Evolutionary conservation across 352 stramenopile species (phyloP).

Genomic region (Halophytophthora batemanensis): DNA sequence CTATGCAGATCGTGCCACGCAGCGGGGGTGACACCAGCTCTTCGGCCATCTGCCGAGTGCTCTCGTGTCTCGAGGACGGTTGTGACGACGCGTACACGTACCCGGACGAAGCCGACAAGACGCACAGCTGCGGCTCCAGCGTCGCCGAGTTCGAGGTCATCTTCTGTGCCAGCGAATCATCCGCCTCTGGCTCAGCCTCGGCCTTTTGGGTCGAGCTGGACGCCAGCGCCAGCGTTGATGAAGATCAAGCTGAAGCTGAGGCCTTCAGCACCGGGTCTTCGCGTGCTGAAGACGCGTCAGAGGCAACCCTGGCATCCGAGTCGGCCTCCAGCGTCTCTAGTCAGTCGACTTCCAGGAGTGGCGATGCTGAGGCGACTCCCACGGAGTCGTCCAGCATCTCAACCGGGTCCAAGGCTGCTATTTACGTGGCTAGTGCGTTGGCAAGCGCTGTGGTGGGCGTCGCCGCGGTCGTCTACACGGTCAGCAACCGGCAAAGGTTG

Average conservation of each 20-base stretch:
- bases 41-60: conserved; percentile 36
- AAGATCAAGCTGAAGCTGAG: conserved; percentile 5
- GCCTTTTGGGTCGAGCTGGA: conserved; percentile 21
- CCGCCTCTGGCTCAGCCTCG: conserved; percentile 12
- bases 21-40: conserved; percentile 20
- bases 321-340: conserved; percentile 2
- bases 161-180: conserved; percentile 37
- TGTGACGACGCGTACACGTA: conserved; percentile 73
- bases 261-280: not conserved
- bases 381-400: conserved; percentile 12
- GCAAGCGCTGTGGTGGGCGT: conserved; percentile 21
- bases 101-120: conserved; percentile 67
- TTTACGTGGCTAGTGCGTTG: conserved; percentile 16
- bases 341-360: conserved; percentile 1
- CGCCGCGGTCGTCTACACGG: conserved; percentile 15
- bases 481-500: conserved; percentile 18
- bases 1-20: conserved; percentile 60
- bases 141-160: conserved; percentile 57
- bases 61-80: conserved; percentile 54
- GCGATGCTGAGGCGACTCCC: conserved; percentile 5
- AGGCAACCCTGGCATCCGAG: conserved; percentile 3
- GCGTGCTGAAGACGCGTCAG: not conserved
- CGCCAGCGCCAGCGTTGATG: not conserved
- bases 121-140: conserved; percentile 43
- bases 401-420: conserved; percentile 6